Percentiles rank a stretch among this genome's conserved stretches.
These are phyloP conservation scores for Alternaria sp. DNA, from an alignment of 2,329 filamentous ascomycete species.

Conservation along the genomic window DNA sequence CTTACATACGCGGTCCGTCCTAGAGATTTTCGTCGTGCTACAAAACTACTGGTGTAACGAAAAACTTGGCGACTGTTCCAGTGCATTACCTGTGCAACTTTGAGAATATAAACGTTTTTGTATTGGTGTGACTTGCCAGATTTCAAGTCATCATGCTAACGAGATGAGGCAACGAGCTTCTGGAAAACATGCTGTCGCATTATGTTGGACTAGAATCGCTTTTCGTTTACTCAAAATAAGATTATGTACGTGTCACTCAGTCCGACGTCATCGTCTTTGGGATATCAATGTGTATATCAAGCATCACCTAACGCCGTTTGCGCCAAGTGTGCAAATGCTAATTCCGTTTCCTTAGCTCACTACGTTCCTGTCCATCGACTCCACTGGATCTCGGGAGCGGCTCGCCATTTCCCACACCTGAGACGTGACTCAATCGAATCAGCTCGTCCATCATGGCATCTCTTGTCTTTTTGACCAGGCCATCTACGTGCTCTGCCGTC, in stretches of 20 bases:
- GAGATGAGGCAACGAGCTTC: neutral
- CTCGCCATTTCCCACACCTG: slow-evolving; percentile 32
- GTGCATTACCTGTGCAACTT: neutral
- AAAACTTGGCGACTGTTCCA: neutral
- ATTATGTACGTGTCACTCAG: slow-evolving; percentile 16
- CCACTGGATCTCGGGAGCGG: slow-evolving; percentile 37
- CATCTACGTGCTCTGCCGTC: slow-evolving; percentile 47
- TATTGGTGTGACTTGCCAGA: neutral
- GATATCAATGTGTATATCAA: slow-evolving; percentile 23
- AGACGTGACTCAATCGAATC: slow-evolving; percentile 43
- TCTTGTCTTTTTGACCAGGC: slow-evolving; percentile 41
- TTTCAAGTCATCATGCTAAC: neutral
- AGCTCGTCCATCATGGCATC: slow-evolving; percentile 51
- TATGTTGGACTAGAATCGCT: neutral
- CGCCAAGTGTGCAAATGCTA: slow-evolving; percentile 14
- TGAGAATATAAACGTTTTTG: neutral
- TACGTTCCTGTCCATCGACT: slow-evolving; percentile 20
- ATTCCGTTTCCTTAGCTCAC: slow-evolving; percentile 41
- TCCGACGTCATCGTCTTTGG: slow-evolving; percentile 7
- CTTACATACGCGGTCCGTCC: neutral
- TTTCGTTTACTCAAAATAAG: neutral
- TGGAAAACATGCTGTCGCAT: neutral
- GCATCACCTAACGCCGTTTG: slow-evolving; percentile 14
- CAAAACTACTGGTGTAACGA: neutral
- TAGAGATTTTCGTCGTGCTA: neutral